A percentile compares a stretch with the other conserved stretches of the same genome.
phyloP scores from a whole-genome alignment of 176 grass and related monocot species.

The Puccinellia tenuiflora region DNA sequence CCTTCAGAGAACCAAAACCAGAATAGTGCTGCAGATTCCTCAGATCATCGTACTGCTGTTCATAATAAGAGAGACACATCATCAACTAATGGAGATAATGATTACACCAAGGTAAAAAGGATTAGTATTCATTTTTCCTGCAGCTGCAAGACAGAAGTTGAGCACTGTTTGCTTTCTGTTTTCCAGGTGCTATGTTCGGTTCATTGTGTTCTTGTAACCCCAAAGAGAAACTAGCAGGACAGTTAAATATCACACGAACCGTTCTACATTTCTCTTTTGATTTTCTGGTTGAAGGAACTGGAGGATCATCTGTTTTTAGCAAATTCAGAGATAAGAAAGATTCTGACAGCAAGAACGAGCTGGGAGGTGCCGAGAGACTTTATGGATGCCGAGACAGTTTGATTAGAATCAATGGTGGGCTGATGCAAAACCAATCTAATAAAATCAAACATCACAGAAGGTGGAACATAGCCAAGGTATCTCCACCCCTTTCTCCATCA shows the following conservation, averaged over 20 bases:
- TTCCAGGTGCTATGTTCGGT: slow-evolving; percentile 64
- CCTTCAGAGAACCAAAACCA: slow-evolving; percentile 35
- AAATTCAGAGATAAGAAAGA: slow-evolving; percentile 63
- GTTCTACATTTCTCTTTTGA: slow-evolving; percentile 88
- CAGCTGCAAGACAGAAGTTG: not conserved
- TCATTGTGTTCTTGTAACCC: slow-evolving; percentile 83
- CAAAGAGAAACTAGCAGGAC: slow-evolving; percentile 84
- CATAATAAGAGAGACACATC: slow-evolving; percentile 70
- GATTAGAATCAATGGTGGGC: slow-evolving; percentile 31
- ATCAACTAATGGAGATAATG: slow-evolving; percentile 40
- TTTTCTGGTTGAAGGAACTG: slow-evolving; percentile 92
- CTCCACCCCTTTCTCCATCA: not conserved
- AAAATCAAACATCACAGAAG: slow-evolving; percentile 92
- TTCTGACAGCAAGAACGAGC: slow-evolving; percentile 60
- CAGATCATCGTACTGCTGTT: slow-evolving; percentile 46
- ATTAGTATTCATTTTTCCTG: not conserved
- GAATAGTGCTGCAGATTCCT: slow-evolving; percentile 35
- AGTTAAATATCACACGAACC: slow-evolving; percentile 63
- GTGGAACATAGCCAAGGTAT: slow-evolving; percentile 80
- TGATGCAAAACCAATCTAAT: slow-evolving; percentile 49
- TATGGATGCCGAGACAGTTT: slow-evolving; percentile 54
- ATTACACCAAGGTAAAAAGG: slow-evolving; percentile 49
- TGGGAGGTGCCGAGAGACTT: slow-evolving; percentile 42
- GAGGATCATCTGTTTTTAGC: slow-evolving; percentile 88
- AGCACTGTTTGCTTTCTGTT: slow-evolving; percentile 12